These are phyloP conservation scores for Misopates orontium DNA, from an alignment of 257 asterid genomes.

Conservation along the genomic window DNA sequence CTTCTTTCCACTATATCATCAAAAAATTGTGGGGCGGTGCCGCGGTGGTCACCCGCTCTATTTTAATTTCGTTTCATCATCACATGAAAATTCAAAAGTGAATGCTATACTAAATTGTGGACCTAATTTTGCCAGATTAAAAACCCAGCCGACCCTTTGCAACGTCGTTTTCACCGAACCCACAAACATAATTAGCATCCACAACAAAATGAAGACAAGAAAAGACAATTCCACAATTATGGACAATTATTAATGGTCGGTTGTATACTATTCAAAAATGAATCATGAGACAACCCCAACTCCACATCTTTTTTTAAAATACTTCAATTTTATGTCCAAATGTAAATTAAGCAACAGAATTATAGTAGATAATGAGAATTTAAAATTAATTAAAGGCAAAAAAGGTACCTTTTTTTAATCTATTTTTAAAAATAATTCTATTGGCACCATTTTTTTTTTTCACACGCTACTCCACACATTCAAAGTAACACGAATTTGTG, in stretches of 20 bases:
- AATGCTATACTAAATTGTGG: conserved; percentile 13
- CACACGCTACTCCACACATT: no score
- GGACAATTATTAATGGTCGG: conserved; percentile 48
- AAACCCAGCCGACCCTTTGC: conserved; percentile 20
- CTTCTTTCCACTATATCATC: no score
- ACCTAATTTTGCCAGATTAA: conserved; percentile 27
- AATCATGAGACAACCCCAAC: conserved; percentile 4
- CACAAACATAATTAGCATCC: neutral
- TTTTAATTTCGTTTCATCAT: conserved; percentile 5
- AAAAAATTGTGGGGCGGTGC: no score
- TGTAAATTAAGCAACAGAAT: no score
- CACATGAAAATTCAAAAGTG: conserved; percentile 15
- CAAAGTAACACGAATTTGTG: no score
- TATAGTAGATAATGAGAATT: no score
- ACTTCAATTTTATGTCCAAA: no score
- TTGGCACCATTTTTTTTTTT: no score
- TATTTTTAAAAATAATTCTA: no score
- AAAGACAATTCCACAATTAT: neutral
- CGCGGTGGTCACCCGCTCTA: neutral
- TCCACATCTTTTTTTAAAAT: no score
- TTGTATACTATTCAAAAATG: conserved; percentile 35
- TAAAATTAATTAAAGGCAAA: no score
- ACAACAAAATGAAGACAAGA: neutral
- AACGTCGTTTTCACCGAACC: conserved; percentile 23
- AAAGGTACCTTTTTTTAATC: no score